phyloP scores from a whole-genome alignment of 2,329 filamentous ascomycete genomes.

The Xylogone sp. region DNA sequence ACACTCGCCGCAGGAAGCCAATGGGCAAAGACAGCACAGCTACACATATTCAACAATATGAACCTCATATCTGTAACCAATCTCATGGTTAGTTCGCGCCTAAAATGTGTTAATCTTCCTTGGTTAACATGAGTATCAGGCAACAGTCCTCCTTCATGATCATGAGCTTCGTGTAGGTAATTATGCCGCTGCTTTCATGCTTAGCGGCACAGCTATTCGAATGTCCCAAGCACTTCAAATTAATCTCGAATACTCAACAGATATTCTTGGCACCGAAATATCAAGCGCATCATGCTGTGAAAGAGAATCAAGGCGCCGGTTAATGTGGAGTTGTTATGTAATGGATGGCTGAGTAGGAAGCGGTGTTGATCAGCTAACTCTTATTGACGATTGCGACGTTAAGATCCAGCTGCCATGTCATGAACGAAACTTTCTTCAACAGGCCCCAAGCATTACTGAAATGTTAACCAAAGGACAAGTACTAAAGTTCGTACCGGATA shows the following conservation, averaged over 20 bases:
- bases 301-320: conserved; percentile 26
- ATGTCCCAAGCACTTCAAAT: conserved; percentile 29
- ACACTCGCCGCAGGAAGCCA: conserved; percentile 3
- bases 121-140: conserved; percentile 10
- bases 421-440: conserved; percentile 26
- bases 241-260: conserved; percentile 28
- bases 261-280: conserved; percentile 22
- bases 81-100: conserved; percentile 7
- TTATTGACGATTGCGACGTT: conserved; percentile 26
- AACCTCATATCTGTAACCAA: conserved; percentile 3
- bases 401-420: conserved; percentile 24
- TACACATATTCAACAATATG: conserved; percentile 1
- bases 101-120: background rate
- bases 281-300: conserved; percentile 10
- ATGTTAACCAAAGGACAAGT: conserved; percentile 18
- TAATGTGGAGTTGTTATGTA: conserved; percentile 30
- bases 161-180: conserved; percentile 27
- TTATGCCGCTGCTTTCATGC: conserved; percentile 29
- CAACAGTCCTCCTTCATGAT: conserved; percentile 27
- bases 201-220: conserved; percentile 27
- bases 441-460: conserved; percentile 26
- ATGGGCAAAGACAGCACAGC: conserved; percentile 4
- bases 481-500: conserved; percentile 10
- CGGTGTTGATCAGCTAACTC: conserved; percentile 27
- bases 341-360: conserved; percentile 26